Percentiles rank a stretch among this genome's conserved stretches.
phyloP scores from a whole-genome alignment of 1,284 basidiomycete species.

The Gyrodon tennesseensis region DNA sequence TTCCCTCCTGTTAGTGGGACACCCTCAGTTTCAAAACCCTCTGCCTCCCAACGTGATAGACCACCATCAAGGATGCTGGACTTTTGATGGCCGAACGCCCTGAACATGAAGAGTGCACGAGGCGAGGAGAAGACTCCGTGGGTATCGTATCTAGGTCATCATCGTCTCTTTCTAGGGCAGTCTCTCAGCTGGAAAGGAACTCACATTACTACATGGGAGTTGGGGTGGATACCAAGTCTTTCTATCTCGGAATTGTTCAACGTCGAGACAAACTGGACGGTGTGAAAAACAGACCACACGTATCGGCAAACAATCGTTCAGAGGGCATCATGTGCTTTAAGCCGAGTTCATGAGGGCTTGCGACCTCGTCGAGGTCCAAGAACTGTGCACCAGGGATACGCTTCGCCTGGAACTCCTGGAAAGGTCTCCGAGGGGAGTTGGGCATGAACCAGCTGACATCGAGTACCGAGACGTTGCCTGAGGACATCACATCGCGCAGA shows the following conservation, averaged over 20 bases:
- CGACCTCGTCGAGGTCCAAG: constrained; percentile 82
- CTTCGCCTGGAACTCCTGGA: constrained; percentile 63
- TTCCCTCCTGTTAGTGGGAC: constrained; percentile 43
- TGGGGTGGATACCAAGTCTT: constrained; percentile 69
- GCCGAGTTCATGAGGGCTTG: constrained; percentile 66
- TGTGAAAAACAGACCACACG: constrained; percentile 63
- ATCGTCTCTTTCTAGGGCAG: constrained; percentile 15
- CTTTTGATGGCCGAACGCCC: constrained; percentile 80
- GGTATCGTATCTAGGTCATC: constrained; percentile 70
- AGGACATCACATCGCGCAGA: constrained; percentile 46
- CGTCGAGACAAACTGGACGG: constrained; percentile 11
- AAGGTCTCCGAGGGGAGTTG: constrained; percentile 64
- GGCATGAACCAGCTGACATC: constrained; percentile 93
- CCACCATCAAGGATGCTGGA: constrained; percentile 90
- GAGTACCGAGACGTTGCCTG: constrained; percentile 53
- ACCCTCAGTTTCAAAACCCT: constrained; percentile 66
- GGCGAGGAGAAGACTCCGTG: constrained; percentile 88
- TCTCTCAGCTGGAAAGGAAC: constrained; percentile 32
- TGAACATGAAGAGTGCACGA: constrained; percentile 90
- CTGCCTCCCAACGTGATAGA: constrained; percentile 78
- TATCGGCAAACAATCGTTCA: constrained; percentile 68
- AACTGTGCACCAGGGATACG: constrained; percentile 76
- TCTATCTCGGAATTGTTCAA: constrained; percentile 48
- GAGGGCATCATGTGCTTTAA: constrained; percentile 95
- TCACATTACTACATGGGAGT: constrained; percentile 81